phyloP scores from a whole-genome alignment of 2,329 filamentous ascomycete species.

The Aspergillus quadrilineatus region DNA sequence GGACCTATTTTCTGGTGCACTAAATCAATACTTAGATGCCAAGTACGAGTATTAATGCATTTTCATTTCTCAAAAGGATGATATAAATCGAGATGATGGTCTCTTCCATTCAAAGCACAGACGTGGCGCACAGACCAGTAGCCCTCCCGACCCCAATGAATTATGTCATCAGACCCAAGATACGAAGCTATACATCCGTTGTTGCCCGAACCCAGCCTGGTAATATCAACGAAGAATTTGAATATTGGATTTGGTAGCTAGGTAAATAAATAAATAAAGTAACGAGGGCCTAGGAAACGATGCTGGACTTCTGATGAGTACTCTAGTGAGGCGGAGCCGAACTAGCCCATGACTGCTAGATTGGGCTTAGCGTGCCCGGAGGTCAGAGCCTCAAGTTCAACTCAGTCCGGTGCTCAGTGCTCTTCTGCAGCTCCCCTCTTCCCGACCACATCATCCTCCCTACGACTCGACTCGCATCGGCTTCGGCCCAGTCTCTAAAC shows the following conservation, averaged over 20 bases:
- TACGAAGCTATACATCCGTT: not conserved
- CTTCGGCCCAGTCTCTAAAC: not conserved
- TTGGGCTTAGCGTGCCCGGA: not conserved
- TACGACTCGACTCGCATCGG: not conserved
- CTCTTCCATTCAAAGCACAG: not conserved
- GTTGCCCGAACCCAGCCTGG: not conserved
- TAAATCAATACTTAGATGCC: no score
- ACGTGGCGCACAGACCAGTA: not conserved
- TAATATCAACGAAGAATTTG: not conserved
- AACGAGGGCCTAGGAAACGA: no score
- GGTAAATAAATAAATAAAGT: no score
- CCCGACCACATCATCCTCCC: slow-evolving; percentile 2
- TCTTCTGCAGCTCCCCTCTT: slow-evolving; percentile 15
- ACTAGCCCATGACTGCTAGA: not conserved
- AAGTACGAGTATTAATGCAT: no score
- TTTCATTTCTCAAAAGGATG: no score
- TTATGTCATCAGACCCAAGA: not conserved
- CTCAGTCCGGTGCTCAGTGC: not conserved
- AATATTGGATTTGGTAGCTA: no score
- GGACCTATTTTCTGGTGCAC: no score
- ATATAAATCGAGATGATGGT: no score
- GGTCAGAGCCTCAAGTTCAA: not conserved
- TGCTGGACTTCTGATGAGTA: no score
- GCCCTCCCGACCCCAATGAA: not conserved
- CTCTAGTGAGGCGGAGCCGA: not conserved